Evolutionary conservation across 805 yeast species (phyloP).

Genomic region (Candida caryicola): DNA sequence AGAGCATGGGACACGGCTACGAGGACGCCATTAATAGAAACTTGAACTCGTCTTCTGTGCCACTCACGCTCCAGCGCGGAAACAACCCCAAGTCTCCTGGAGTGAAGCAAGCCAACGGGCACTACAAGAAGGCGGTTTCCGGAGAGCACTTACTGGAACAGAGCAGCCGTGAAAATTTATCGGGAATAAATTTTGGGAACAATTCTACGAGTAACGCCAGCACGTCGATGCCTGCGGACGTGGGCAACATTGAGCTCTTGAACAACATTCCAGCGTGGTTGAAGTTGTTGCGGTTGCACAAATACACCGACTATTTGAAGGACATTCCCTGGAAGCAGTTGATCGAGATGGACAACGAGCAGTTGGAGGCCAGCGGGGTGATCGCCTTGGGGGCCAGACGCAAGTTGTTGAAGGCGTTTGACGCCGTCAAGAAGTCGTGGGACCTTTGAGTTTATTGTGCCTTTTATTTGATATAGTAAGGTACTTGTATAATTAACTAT

Average conservation of each 20-base stretch:
- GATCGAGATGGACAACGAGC: constrained; percentile 64
- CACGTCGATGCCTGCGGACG: constrained; percentile 42
- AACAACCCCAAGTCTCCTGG: constrained; percentile 10
- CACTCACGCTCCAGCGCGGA: constrained; percentile 19
- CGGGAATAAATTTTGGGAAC: constrained; percentile 11
- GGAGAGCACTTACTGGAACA: background rate
- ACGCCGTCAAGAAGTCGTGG: constrained; percentile 53
- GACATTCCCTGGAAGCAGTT: constrained; percentile 76
- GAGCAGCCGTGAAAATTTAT: constrained; percentile 10
- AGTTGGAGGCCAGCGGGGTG: constrained; percentile 77
- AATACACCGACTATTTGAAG: constrained; percentile 82
- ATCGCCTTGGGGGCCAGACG: constrained; percentile 94
- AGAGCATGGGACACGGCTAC: constrained; percentile 8
- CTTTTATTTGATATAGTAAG: constrained; percentile 10
- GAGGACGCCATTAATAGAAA: constrained; percentile 38
- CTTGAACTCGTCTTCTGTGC: constrained; percentile 37
- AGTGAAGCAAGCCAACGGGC: constrained; percentile 1
- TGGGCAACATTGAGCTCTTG: constrained; percentile 47
- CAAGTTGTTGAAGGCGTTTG: constrained; percentile 88
- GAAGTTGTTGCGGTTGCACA: constrained; percentile 84
- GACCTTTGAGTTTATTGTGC: constrained; percentile 1
- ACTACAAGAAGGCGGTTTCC: constrained; percentile 1
- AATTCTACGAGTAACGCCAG: constrained; percentile 4
- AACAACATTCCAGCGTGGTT: constrained; percentile 90
- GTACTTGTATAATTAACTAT: background rate